Base-by-base conservation (phyloP, 1,284 basidiomycete species). In the Apiotrichum gamsii region DNA sequence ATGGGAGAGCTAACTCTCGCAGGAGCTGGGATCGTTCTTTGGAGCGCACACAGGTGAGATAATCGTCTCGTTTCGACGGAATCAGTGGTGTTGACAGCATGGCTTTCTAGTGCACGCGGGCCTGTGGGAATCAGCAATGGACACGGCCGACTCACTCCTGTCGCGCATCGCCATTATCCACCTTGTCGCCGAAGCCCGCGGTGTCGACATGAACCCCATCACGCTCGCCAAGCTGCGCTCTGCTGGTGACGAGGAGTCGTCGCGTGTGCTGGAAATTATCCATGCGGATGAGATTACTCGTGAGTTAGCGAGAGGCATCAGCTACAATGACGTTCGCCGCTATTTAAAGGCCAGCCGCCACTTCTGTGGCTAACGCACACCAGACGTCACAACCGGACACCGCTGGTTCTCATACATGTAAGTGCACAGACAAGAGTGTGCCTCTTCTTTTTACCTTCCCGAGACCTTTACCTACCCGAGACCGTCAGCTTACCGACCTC, bases 121-220 rank as follows among this genome's bases (percentile, higher is more conserved):
- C 0, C 78, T 90, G 5, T 90, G 87, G 88, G 82, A 89, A 49
- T 86, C 84, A 4, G 89, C 88, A 1, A 75, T 76, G 14, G 78
- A 82, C 39, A 91, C 88, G 0, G 80, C 80, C 3, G 67, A 81
- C 42, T 87, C 84, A 2, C 76, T 91, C 25, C 79, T 81, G 29
- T 77, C 87, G 0, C 79, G 88, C 3, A 79, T 91, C 21, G 85
- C 86, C 2, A 90, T 91, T 67, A 88, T 91, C 57, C 88, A 90
- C 61, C 80, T 91, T 24, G 88, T 91, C 0, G 88, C 90, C 64
- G 89, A 91, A 74, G 87, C 88, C 1, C 76, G 88, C 23, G 88
- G 89, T 3, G 76, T 91, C 8, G 90, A 91, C 69, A 85, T 90
- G 50, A 89, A 89, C 63, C 89, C 89, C 0, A 76, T 78, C 13